phyloP scores from a whole-genome alignment of 495 filamentous ascomycete species.

The Lentithecium fluviatile region DNA sequence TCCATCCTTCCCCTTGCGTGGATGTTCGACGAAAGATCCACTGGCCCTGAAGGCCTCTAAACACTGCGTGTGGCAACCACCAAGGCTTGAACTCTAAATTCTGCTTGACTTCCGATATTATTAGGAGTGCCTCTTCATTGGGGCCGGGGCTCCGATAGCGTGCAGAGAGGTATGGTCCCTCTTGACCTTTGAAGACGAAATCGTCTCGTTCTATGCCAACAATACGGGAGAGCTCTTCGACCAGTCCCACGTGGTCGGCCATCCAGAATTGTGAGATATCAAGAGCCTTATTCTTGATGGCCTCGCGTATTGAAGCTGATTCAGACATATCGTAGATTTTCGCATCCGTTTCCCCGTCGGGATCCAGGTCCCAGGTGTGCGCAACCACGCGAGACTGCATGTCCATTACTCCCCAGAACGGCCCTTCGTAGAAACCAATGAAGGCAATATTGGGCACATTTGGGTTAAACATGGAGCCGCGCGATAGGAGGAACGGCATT shows the following conservation, averaged over 20 bases:
- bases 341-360: constrained; percentile 13
- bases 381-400: constrained; percentile 74
- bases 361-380: constrained; percentile 41
- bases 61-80: constrained; percentile 63
- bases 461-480: constrained; percentile 61
- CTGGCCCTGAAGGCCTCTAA: constrained; percentile 68
- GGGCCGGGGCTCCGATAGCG: constrained; percentile 12
- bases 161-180: constrained; percentile 22
- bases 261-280: constrained; percentile 69
- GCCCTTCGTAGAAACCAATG: constrained; percentile 80
- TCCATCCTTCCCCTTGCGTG: constrained; percentile 53
- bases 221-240: constrained; percentile 65
- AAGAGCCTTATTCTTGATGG: not conserved
- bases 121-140: constrained; percentile 22
- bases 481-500: constrained; percentile 67
- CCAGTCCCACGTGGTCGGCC: constrained; percentile 75
- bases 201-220: constrained; percentile 48
- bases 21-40: constrained; percentile 62
- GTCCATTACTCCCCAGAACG: constrained; percentile 86
- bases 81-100: constrained; percentile 28
- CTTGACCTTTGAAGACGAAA: not conserved
- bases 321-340: not conserved
- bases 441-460: constrained; percentile 68
- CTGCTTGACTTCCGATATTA: constrained; percentile 23
- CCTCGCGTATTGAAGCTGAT: not conserved